Evolutionary conservation across 1,284 basidiomycete genomes (phyloP), one percentile per base, ranked within the genome.

Genomic region (Leccinum pachyderme): DNA sequence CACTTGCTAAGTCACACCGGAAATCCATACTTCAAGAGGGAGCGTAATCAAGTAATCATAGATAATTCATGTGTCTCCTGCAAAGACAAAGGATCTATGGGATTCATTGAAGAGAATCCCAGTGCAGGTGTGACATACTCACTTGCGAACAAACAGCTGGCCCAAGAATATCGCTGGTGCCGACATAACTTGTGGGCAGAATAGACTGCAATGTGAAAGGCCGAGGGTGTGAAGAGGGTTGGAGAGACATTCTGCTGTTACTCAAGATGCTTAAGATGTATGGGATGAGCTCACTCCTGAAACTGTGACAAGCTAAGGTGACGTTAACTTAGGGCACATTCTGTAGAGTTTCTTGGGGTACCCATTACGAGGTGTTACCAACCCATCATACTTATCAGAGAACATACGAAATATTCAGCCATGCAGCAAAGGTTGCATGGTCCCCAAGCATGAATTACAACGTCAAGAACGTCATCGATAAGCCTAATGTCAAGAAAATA

Each of bases 11-110:
- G 37, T 7, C 29, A 11, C 45, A 28, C 13, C 5, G 28, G n/a
- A 29, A n/a, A 11, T 18, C 47, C 49, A 27, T 46, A 56, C 57
- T 29, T 59, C 59, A 31, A 44, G 49, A 18, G 57, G 43, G 11
- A 59, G 41, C 4, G 59, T 60, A 18, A 59, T 48, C 6, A 60
- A 9, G 25, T 52, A 59, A 45, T 58, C 57, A 25, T 53, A 53
- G 2, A 51, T 4, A 11, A 58, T 44, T 31, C 59, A 31, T n/a
- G 35, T 18, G 5, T 24, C 27, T 5, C 51, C 51, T 13, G 35
- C 13, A 24, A 48, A 32, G 15, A n/a, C 47, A 18, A 48, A 15
- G 24, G 7, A 48, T n/a, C 31, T 48, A 33, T 32, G 4, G 13
- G 18, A n/a, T 4, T 24, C 11, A 8, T 12, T 15, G n/a, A 12